These are phyloP conservation scores for Angophora floribunda DNA, from an alignment of 345 rosid genomes.

Conservation along the genomic window DNA sequence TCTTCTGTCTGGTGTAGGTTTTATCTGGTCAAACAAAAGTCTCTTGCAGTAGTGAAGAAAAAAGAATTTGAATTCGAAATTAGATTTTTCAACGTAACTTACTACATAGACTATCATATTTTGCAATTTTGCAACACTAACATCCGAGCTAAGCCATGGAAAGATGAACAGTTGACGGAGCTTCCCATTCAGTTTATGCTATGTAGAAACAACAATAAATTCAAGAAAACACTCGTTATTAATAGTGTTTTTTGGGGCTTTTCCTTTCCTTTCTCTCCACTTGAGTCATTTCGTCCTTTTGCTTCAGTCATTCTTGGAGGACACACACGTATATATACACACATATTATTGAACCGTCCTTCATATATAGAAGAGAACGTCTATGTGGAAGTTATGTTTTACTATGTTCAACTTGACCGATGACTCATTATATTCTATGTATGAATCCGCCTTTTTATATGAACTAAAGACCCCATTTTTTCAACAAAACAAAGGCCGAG, in stretches of 20 bases:
- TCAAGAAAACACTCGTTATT: background rate
- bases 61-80: background rate
- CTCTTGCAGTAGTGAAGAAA: background rate
- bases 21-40: background rate
- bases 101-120: background rate
- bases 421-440: background rate
- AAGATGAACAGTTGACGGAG: background rate
- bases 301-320: background rate
- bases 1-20: background rate
- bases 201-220: background rate
- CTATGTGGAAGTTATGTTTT: background rate
- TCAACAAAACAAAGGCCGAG: background rate
- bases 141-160: background rate
- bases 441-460: background rate
- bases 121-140: background rate
- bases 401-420: background rate
- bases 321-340: background rate
- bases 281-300: background rate
- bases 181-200: background rate
- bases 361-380: background rate
- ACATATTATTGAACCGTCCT: background rate
- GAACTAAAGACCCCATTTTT: background rate
- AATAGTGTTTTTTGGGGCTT: background rate
- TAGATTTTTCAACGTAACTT: background rate
- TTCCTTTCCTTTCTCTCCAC: background rate